phyloP scores from a whole-genome alignment of 257 asterid genomes.

The Nicotiana paniculata region DNA sequence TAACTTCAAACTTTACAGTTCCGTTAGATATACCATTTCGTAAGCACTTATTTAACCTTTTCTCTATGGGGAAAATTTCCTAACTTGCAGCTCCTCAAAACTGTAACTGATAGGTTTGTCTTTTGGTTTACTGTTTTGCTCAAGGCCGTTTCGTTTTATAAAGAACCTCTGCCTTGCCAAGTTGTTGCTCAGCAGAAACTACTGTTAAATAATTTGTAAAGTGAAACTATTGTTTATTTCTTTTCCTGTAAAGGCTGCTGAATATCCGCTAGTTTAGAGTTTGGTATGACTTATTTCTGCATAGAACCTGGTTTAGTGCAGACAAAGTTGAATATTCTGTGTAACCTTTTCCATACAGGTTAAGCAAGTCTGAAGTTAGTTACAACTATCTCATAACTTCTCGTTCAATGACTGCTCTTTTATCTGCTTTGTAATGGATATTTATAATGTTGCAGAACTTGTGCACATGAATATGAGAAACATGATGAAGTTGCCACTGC shows the following conservation, averaged over 20 bases:
- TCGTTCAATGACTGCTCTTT: conserved; percentile 1
- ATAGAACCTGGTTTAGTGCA: conserved; percentile 1
- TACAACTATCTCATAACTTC: not conserved
- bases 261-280: not conserved
- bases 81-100: not conserved
- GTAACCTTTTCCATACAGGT: not conserved
- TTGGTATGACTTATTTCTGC: not conserved
- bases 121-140: conserved; percentile 3
- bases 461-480: conserved; percentile 71
- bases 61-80: not conserved
- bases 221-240: not conserved
- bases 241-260: not conserved
- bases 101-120: not conserved
- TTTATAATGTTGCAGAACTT: conserved; percentile 46
- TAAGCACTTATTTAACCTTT: not conserved
- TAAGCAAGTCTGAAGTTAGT: not conserved
- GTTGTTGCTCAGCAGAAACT: not conserved
- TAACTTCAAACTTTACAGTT: not conserved
- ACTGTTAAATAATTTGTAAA: not conserved
- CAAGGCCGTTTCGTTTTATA: not conserved
- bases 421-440: conserved; percentile 20
- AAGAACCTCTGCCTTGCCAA: not conserved
- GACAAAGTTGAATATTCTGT: not conserved
- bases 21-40: not conserved
- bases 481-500: conserved; percentile 71